phyloP scores from a whole-genome alignment of 441 rosid genomes.

The Hura crepitans region DNA sequence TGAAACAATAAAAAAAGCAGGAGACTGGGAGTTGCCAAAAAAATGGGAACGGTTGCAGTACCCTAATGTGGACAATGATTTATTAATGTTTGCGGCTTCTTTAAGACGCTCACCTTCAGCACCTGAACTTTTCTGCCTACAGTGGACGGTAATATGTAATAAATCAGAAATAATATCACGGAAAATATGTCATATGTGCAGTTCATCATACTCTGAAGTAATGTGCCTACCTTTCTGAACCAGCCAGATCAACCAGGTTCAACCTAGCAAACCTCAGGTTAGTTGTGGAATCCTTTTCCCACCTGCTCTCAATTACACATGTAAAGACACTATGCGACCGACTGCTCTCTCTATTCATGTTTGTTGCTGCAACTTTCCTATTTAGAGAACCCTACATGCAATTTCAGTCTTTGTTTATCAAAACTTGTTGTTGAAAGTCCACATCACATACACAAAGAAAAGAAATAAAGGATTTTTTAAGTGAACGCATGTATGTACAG shows the following conservation, averaged over 20 bases:
- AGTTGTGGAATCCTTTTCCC: conserved; percentile 92
- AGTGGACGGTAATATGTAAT: conserved; percentile 18
- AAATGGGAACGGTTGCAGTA: conserved; percentile 27
- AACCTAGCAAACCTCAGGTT: conserved; percentile 91
- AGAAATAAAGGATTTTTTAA: background rate
- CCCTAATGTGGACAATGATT: conserved; percentile 95
- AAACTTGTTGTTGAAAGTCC: background rate
- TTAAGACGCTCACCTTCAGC: conserved; percentile 97
- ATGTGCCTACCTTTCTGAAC: conserved; percentile 76
- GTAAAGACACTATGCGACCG: conserved; percentile 98
- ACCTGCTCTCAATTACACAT: conserved; percentile 90
- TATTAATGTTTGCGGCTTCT: conserved; percentile 95
- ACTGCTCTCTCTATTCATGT: conserved; percentile 98
- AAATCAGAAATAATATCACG: conserved; percentile 8
- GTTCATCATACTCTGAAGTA: conserved; percentile 19
- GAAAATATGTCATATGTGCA: conserved; percentile 4
- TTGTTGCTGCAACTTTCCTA: conserved; percentile 94
- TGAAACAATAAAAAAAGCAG: background rate
- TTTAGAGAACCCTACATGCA: conserved; percentile 74
- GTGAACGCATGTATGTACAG: background rate
- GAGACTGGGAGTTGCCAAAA: conserved; percentile 5
- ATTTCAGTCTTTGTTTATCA: conserved; percentile 17
- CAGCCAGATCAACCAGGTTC: conserved; percentile 96
- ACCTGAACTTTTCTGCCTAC: conserved; percentile 93
- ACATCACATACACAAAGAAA: background rate